Evolutionary conservation across 192 early-diverging fungal species (phyloP), one percentile per base, ranked within the genome.

Genomic region (Backusella morwellensis): DNA sequence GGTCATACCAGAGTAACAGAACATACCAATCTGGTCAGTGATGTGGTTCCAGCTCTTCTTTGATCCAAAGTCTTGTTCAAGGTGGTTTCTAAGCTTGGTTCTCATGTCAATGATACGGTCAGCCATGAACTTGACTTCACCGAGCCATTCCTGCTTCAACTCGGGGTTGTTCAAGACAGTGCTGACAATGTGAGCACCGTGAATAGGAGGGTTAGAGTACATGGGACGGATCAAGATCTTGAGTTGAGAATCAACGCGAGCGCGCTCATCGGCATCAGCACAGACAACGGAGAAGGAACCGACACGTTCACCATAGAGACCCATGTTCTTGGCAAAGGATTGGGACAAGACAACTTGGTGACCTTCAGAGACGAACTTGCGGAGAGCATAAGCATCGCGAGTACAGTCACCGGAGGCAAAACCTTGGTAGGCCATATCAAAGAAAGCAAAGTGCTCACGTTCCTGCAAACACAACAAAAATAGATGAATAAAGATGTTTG

Each of bases 341-440:
- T 99, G 98, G 21, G 96, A 86, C 59, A 98, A 86, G 26, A 95
- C 85, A 26, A 99, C 84, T 21, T 86, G 88, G 83, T 93, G 89
- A 21, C 93, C 95, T 23, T 86, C 86, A 29, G 80, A 85, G n/a
- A 96, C 93, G 86, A 99, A 99, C 80, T 93, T 88, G 74, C 98
- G 95, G 75, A 99, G 83, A 66, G 97, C 97, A 75, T 93, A 94
- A 9, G 98, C 97, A 84, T 99, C 98, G 75, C 88, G 87, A 85
- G 89, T 85, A 52, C 91, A 90, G 83, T 93, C 87, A 74, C 98
- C 98, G 7, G 97, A 97, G 19, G 98, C 98, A 80, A 99, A 99
- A 41, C 98, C 98, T 89, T 99, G 97, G 90, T 99, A 99, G 29
- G 98, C 98, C 95, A 97, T 97, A 83, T 99, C 98, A 74, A 99